Evolutionary conservation across 495 filamentous ascomycete genomes (phyloP).

Genomic region (Neurospora sp.): DNA sequence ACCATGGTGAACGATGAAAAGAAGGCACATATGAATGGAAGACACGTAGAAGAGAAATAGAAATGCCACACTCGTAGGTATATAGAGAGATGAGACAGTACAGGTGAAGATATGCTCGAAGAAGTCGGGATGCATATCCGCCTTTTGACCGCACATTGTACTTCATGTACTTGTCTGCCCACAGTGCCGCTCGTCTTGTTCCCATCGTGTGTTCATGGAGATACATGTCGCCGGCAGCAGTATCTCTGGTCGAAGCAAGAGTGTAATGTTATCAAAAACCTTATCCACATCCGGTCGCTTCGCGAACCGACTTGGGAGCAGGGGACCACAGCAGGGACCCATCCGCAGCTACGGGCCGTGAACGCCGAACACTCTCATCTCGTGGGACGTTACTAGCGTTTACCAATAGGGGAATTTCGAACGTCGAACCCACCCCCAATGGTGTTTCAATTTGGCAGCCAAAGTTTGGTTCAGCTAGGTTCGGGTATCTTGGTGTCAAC

Average conservation of each 20-base stretch:
- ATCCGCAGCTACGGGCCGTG: conserved; percentile 18
- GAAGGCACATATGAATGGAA: conserved; percentile 3
- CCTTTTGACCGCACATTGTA: neutral
- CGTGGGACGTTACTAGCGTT: conserved; percentile 14
- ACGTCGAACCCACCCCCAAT: neutral
- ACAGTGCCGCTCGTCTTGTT: neutral
- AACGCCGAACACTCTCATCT: conserved; percentile 7
- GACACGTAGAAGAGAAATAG: neutral
- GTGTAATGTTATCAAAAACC: neutral
- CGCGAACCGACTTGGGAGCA: neutral
- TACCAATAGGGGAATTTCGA: conserved; percentile 23
- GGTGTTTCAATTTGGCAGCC: neutral
- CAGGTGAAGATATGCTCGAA: neutral
- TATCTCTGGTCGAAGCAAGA: neutral
- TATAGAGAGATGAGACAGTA: neutral
- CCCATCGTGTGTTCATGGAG: neutral
- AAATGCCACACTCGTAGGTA: neutral
- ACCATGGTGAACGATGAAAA: conserved; percentile 8
- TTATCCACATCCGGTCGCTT: neutral
- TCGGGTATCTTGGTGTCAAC: conserved; percentile 10
- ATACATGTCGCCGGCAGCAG: neutral
- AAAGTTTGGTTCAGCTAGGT: conserved; percentile 5
- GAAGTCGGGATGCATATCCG: neutral
- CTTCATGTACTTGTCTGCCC: neutral
- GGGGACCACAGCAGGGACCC: neutral